Percentiles rank a stretch among this genome's conserved stretches.
Evolutionary conservation across 1,284 basidiomycete species (phyloP).

Genomic region (Mrakiaceae sp.): DNA sequence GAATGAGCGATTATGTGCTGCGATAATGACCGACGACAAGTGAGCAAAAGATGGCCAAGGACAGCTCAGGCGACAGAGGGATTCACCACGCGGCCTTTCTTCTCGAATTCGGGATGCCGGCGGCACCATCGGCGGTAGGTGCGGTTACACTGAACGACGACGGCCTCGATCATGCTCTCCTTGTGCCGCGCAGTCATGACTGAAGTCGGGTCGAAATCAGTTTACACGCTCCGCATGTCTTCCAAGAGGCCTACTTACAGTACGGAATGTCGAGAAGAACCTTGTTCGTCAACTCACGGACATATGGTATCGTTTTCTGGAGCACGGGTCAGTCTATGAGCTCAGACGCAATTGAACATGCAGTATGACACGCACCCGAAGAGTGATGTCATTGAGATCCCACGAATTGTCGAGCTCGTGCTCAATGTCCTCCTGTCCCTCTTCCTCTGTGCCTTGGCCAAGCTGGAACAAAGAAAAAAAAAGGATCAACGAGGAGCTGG

Average conservation of each 20-base stretch:
- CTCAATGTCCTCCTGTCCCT: constrained; percentile 30
- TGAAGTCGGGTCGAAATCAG: constrained; percentile 25
- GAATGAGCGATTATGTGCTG: constrained; percentile 35
- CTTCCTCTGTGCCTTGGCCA: not conserved
- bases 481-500: constrained; percentile 7
- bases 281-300: constrained; percentile 41
- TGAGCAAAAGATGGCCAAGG: not conserved
- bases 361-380: not conserved
- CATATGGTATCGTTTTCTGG: constrained; percentile 39
- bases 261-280: constrained; percentile 42
- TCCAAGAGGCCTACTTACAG: not conserved
- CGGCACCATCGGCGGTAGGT: constrained; percentile 44
- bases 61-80: not conserved
- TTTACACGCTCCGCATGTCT: no score
- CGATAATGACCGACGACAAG: not conserved
- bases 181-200: constrained; percentile 39
- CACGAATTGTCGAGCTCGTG: constrained; percentile 40
- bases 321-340: constrained; percentile 25
- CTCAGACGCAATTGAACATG: no score
- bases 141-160: constrained; percentile 35
- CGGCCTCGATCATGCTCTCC: constrained; percentile 42
- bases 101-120: constrained; percentile 41
- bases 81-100: constrained; percentile 36
- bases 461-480: no score
- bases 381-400: constrained; percentile 26